Evolutionary conservation across 2,329 filamentous ascomycete genomes (phyloP).

Genomic region (Aspergillus novoparasiticus): DNA sequence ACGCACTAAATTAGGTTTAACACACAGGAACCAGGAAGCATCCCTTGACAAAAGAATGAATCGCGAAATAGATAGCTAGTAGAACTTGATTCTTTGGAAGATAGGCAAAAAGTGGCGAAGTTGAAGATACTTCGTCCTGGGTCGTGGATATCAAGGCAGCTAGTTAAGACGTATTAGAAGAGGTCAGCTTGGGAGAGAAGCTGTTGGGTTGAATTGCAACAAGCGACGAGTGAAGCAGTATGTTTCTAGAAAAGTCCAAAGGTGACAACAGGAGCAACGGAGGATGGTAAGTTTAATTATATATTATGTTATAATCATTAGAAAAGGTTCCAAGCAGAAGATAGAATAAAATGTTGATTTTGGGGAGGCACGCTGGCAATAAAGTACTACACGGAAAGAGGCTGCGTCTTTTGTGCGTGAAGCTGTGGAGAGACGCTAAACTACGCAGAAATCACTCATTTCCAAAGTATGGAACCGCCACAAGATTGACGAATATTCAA

Average conservation of each 20-base stretch:
- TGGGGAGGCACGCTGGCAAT: constrained; percentile 5
- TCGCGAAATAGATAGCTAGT: neutral
- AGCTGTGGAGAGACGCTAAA: constrained; percentile 20
- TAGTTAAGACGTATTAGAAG: neutral
- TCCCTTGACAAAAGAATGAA: neutral
- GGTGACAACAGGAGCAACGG: neutral
- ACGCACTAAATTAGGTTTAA: no score
- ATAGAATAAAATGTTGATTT: neutral
- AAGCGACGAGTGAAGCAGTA: neutral
- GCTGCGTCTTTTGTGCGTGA: constrained; percentile 38
- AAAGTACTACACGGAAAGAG: constrained; percentile 11
- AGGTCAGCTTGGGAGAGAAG: neutral
- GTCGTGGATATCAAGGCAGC: neutral
- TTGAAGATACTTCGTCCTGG: neutral
- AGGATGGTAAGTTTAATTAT: neutral
- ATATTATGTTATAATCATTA: neutral
- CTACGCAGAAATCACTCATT: constrained; percentile 42
- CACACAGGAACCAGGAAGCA: neutral
- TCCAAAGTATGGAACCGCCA: constrained; percentile 5
- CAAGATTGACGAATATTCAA: neutral
- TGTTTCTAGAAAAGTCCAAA: neutral
- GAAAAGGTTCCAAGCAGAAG: constrained; percentile 5
- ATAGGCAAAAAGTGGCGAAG: neutral
- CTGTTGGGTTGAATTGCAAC: neutral
- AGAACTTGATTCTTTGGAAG: neutral